These are phyloP conservation scores for Eucalyptus cloeziana DNA, from an alignment of 345 rosid genomes.

Conservation along the genomic window DNA sequence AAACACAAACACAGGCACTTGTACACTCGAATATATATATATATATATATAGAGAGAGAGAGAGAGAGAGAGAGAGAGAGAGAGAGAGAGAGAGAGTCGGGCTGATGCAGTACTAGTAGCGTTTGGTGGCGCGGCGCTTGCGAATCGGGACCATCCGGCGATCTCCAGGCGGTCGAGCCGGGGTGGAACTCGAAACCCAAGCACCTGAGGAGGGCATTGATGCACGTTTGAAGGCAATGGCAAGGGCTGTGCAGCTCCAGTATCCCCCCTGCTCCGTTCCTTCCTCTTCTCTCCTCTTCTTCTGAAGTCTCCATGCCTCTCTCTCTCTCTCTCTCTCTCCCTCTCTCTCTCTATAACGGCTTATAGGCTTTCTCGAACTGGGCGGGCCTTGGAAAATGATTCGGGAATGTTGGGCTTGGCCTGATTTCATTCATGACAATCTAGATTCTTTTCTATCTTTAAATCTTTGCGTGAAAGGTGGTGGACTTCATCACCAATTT, in stretches of 20 bases:
- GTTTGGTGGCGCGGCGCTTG: neutral
- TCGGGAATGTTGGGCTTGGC: neutral
- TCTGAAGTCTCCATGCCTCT: neutral
- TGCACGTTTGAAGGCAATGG: neutral
- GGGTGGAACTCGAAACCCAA: neutral
- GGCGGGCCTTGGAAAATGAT: neutral
- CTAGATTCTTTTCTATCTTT: neutral
- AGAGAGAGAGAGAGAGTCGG: neutral
- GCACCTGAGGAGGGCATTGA: neutral
- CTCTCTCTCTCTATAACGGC: neutral
- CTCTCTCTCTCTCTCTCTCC: neutral
- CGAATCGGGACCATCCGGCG: neutral
- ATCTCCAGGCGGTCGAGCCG: neutral
- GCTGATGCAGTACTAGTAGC: neutral
- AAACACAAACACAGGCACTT: neutral
- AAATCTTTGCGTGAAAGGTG: neutral
- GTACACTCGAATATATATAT: neutral
- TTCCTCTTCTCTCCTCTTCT: neutral
- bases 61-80: neutral
- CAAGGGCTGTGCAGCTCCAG: neutral
- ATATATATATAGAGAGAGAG: no score
- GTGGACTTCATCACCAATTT: neutral
- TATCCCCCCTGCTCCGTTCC: neutral
- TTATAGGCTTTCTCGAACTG: neutral
- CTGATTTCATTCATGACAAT: neutral